Evolutionary conservation across 1,139 yeast genomes (phyloP), one percentile per base, ranked within the genome.

Genomic region (Kurtzmaniella quercitrusa): DNA sequence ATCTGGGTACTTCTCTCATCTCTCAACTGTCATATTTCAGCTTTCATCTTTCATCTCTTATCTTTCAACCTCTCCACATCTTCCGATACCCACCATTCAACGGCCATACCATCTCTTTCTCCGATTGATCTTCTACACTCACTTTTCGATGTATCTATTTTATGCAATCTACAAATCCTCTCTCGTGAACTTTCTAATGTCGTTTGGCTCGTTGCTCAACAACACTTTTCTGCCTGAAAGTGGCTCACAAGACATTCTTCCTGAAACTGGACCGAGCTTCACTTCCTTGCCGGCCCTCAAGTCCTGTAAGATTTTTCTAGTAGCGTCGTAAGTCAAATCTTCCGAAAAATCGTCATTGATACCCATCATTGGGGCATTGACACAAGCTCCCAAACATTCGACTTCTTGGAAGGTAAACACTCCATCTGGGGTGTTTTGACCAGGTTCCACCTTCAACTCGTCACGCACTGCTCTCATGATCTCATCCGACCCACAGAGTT

Each of bases 311-410:
- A 88, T 63, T 44, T 76, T 74, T 34, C 79, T 73, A 34, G 86
- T 80, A 45, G 79, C 76, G 51, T 83, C 83, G 15, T 83, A 75
- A 37, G 93, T 83, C 67, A 88, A 76, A 65, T 88, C 96, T 68
- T 88, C 96, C 57, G 75, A 83, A 66, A 73, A 88, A 62, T 85
- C 91, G 65, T 88, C 95, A 63, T 87, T 86, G 47, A 88, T 69
- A 46, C 87, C 95, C 52, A 89, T 68, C 89, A 88, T 87, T 46
- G 96, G 96, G 14, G 87, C 96, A 65, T 88, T 88, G 45, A 87
- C 90, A 73, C 96, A 88, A 8, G 96, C 96, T 47, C 96, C 96
- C 48, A 87, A 79, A 66, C 96, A 88, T 66, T 88, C 96, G 47
- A 88, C 95, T 65, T 88, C 96, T 56, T 86, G 89, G 51, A 88